phyloP scores from a whole-genome alignment of 140 eudicot species.

The Senecio squalidus region DNA sequence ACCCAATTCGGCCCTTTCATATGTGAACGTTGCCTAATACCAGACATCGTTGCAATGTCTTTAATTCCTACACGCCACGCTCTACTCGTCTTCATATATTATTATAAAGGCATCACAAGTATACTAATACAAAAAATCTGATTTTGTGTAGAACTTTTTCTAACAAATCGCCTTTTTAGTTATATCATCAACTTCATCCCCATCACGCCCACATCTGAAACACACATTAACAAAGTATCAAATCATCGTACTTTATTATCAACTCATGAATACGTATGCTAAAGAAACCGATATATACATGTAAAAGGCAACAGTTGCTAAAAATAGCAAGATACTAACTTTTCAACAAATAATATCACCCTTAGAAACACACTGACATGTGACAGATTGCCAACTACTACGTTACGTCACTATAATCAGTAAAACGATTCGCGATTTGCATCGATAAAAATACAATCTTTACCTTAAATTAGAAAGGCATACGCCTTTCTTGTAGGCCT shows the following conservation, averaged over 20 bases:
- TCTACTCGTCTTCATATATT: conserved; percentile 41
- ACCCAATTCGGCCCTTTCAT: conserved; percentile 44
- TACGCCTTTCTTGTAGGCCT: conserved; percentile 21
- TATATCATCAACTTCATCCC: conserved; percentile 4
- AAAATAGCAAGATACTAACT: too few relatives aligned
- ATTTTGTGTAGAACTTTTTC: conserved; percentile 2
- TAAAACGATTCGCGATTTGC: too few relatives aligned
- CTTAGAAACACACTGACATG: too few relatives aligned
- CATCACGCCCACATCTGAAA: conserved; percentile 15
- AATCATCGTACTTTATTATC: background rate
- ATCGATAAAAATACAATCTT: conserved; percentile 3
- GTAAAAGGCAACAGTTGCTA: too few relatives aligned
- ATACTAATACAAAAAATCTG: conserved; percentile 5
- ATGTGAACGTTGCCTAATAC: conserved; percentile 43
- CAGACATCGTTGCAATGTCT: conserved; percentile 38
- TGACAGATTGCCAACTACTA: too few relatives aligned
- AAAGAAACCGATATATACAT: too few relatives aligned
- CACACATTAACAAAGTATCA: background rate
- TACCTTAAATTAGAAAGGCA: conserved; percentile 22
- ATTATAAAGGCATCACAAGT: conserved; percentile 24
- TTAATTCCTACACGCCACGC: conserved; percentile 35
- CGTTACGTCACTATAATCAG: too few relatives aligned
- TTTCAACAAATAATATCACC: too few relatives aligned
- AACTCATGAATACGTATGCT: too few relatives aligned
- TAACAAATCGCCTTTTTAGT: too few relatives aligned